Evolutionary conservation across 2,329 filamentous ascomycete genomes (phyloP).

Genomic region (Tolypocladium album): DNA sequence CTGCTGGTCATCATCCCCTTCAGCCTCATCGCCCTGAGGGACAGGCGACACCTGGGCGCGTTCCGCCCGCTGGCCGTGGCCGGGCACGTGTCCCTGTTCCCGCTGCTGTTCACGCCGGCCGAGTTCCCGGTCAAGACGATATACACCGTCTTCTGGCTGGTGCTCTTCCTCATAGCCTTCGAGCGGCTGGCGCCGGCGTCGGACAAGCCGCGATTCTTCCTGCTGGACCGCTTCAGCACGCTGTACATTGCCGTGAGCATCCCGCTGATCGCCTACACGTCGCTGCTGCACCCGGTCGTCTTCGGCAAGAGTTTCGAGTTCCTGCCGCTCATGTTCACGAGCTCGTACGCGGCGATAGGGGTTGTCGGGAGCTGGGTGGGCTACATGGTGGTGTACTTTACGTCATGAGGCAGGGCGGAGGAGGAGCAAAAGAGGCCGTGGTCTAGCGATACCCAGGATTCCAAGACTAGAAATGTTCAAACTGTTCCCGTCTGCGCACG

Average conservation of each 20-base stretch:
- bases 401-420: conserved; percentile 24
- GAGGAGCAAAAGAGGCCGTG: background rate
- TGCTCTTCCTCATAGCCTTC: conserved; percentile 76
- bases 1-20: conserved; percentile 92
- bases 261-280: conserved; percentile 81
- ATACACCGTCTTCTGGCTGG: conserved; percentile 87
- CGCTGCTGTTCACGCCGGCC: conserved; percentile 78
- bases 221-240: conserved; percentile 83
- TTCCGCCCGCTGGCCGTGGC: conserved; percentile 88
- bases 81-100: conserved; percentile 91
- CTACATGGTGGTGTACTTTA: conserved; percentile 86
- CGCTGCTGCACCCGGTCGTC: conserved; percentile 68
- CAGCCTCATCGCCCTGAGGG: conserved; percentile 80
- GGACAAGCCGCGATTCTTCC: conserved; percentile 67
- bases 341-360: conserved; percentile 87
- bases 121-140: conserved; percentile 92
- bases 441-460: conserved; percentile 12
- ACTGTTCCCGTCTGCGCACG: background rate
- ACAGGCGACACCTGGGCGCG: conserved; percentile 80
- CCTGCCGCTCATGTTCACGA: conserved; percentile 92
- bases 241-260: conserved; percentile 85
- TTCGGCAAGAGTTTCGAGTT: conserved; percentile 83
- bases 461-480: background rate
- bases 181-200: conserved; percentile 81
- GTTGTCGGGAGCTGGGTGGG: conserved; percentile 93